Conservation (phyloP, 2,329 filamentous ascomycete species). For the Neonectria faginata region DNA sequence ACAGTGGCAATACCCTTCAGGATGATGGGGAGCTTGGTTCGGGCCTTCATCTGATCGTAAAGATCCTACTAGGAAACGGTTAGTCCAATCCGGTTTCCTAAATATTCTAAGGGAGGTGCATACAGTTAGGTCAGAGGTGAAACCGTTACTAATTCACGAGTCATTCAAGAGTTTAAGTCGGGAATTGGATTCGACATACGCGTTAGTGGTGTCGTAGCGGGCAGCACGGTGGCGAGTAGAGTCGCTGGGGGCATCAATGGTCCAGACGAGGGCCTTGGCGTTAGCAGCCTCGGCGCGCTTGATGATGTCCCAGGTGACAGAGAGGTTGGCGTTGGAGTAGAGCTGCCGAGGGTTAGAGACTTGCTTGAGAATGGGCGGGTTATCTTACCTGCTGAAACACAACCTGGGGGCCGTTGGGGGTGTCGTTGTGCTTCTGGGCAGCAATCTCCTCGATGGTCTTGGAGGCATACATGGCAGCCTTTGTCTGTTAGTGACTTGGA, state of each 20-base stretch:
- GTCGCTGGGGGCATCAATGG: constrained; percentile 48
- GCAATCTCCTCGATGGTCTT: constrained; percentile 52
- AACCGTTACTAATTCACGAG: constrained; percentile 31
- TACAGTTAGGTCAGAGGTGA: constrained; percentile 39
- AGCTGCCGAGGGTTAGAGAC: constrained; percentile 29
- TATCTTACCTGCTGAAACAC: constrained; percentile 49
- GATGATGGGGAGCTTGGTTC: constrained; percentile 52
- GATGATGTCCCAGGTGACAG: constrained; percentile 50
- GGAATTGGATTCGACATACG: constrained; percentile 14
- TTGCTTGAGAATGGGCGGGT: not conserved
- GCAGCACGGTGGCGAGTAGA: constrained; percentile 43
- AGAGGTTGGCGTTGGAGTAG: constrained; percentile 50
- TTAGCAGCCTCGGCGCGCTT: constrained; percentile 49
- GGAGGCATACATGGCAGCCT: constrained; percentile 48
- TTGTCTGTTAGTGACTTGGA: not conserved
- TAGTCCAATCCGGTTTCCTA: not conserved
- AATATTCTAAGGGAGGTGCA: not conserved
- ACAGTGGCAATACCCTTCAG: constrained; percentile 54
- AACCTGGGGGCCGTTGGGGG: constrained; percentile 44
- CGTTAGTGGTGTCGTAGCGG: constrained; percentile 44
- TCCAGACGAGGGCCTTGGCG: constrained; percentile 54
- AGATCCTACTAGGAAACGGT: constrained; percentile 38
- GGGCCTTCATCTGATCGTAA: constrained; percentile 46
- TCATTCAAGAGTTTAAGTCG: constrained; percentile 6
- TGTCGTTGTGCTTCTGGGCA: constrained; percentile 43